These are phyloP conservation scores for Pythium chondricola DNA, from an alignment of 352 stramenopile species.

Conservation along the genomic window DNA sequence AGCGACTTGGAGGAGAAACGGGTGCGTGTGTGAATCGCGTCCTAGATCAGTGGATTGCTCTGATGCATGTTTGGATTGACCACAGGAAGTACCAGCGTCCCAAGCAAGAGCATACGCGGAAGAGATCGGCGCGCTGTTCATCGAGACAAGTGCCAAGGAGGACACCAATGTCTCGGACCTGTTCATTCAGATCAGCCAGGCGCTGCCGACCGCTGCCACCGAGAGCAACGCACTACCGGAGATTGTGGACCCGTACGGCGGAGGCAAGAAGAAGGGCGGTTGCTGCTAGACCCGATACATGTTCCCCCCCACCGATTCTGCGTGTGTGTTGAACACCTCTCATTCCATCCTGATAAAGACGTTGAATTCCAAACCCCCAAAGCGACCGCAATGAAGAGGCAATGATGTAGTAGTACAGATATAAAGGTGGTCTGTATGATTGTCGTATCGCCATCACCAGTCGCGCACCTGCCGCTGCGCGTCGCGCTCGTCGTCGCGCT, in stretches of 20 bases:
- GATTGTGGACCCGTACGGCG: slow-evolving; percentile 81
- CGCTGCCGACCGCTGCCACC: slow-evolving; percentile 54
- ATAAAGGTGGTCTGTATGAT: too few relatives aligned
- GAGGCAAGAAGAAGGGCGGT: slow-evolving; percentile 77
- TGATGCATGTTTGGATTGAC: background rate
- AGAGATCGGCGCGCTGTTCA: slow-evolving; percentile 90
- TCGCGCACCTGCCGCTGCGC: slow-evolving; percentile 73
- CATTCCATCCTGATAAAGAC: background rate
- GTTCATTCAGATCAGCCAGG: slow-evolving; percentile 89
- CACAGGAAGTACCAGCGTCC: slow-evolving; percentile 79
- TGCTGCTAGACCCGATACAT: slow-evolving; percentile 54
- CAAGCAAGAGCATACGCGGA: slow-evolving; percentile 88
- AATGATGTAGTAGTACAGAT: too few relatives aligned
- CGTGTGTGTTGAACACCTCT: background rate
- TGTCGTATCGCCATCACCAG: slow-evolving; percentile 30
- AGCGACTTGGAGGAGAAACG: slow-evolving; percentile 87
- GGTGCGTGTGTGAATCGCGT: too few relatives aligned
- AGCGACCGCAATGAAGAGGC: background rate
- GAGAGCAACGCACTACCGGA: slow-evolving; percentile 82
- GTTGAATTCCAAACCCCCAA: background rate
- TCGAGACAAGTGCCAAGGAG: slow-evolving; percentile 93
- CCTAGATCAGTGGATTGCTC: background rate
- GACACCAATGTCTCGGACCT: slow-evolving; percentile 92
- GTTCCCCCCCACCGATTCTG: background rate
- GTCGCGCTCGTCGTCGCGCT: slow-evolving; percentile 66